Evolutionary conservation across 768 basidiomycete species (phyloP).

Genomic region (Russula vinacea): DNA sequence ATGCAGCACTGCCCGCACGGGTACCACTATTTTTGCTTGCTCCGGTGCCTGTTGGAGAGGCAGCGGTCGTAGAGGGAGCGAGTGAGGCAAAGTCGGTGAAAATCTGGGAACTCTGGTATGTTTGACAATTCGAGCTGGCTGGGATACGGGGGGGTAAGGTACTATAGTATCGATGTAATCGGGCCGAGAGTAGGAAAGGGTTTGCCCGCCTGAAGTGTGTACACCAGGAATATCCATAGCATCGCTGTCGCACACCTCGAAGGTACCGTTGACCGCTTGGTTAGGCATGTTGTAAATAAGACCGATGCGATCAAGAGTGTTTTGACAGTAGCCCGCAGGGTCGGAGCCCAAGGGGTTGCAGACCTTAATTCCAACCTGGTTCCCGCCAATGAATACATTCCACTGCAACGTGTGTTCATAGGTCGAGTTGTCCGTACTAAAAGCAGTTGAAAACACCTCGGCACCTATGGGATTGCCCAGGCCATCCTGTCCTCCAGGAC

Average conservation of each 20-base stretch:
- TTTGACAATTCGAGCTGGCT: conserved; percentile 45
- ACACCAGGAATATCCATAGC: conserved; percentile 58
- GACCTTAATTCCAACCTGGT: conserved; percentile 64
- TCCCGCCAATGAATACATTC: conserved; percentile 71
- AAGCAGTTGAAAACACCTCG: conserved; percentile 60
- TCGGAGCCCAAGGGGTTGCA: conserved; percentile 60
- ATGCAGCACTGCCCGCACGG: neutral
- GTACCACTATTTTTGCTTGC: neutral
- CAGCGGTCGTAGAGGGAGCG: neutral
- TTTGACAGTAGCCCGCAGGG: conserved; percentile 57
- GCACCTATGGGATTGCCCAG: conserved; percentile 82
- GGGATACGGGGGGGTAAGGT: conserved; percentile 45
- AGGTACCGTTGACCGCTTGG: conserved; percentile 53
- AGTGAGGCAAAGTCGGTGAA: conserved; percentile 33
- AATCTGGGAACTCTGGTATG: conserved; percentile 39
- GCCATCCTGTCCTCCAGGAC: conserved; percentile 66
- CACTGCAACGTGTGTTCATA: conserved; percentile 62
- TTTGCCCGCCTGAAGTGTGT: conserved; percentile 43
- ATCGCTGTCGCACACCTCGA: conserved; percentile 66
- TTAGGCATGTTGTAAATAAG: conserved; percentile 71
- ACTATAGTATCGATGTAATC: conserved; percentile 42
- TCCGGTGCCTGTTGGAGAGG: neutral
- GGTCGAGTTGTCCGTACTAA: conserved; percentile 41
- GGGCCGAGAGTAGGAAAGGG: conserved; percentile 45
- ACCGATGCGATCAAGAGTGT: conserved; percentile 74